These are phyloP conservation scores for Gastrolobium bilobum DNA, from an alignment of 306 rosid species.

Conservation along the genomic window DNA sequence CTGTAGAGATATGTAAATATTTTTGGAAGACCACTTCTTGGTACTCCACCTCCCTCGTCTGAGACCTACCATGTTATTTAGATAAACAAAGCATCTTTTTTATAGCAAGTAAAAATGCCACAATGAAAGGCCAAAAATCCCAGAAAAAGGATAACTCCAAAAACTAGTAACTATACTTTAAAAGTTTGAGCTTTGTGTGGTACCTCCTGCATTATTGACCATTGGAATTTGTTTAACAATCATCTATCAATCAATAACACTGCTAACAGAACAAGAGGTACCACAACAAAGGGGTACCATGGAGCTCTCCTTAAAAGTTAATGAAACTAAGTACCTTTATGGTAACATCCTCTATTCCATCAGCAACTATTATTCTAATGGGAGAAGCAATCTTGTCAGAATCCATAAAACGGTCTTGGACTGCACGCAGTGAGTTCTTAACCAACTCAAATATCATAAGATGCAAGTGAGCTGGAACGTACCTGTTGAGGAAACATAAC, in stretches of 20 bases:
- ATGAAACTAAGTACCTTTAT: constrained; percentile 38
- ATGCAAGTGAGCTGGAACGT: constrained; percentile 95
- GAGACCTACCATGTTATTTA: constrained; percentile 64
- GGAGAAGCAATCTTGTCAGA: constrained; percentile 82
- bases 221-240: not conserved
- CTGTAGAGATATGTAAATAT: constrained; percentile 83
- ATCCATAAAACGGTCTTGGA: constrained; percentile 85
- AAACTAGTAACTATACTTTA: not conserved
- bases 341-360: constrained; percentile 95
- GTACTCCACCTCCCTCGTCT: constrained; percentile 84
- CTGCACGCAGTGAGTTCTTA: constrained; percentile 98
- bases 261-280: not conserved
- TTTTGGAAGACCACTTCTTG: constrained; percentile 73
- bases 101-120: no score
- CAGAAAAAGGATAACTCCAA: not conserved
- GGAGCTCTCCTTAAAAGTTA: not conserved
- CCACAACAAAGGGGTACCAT: not conserved
- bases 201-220: not conserved
- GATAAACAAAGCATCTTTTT: no score
- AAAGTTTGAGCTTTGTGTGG: not conserved
- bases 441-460: constrained; percentile 98
- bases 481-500: constrained; percentile 57
- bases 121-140: not conserved
- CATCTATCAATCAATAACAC: not conserved
- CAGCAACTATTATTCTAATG: constrained; percentile 89